phyloP scores from a whole-genome alignment of 2,329 filamentous ascomycete species.

The Sclerotinia subarctica region DNA sequence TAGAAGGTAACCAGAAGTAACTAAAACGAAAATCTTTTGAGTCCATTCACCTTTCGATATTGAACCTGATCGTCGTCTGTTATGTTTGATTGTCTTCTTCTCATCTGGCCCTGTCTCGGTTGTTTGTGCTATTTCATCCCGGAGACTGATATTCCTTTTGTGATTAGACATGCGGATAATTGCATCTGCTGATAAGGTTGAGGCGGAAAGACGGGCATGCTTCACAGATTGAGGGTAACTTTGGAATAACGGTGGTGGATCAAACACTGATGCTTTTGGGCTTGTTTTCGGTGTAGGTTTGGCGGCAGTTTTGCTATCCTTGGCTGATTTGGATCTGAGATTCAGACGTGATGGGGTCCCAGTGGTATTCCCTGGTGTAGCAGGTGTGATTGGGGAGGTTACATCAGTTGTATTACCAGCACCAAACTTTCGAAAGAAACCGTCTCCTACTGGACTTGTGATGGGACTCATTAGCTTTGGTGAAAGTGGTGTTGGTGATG shows the following conservation, averaged over 20 bases:
- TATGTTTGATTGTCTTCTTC: constrained; percentile 42
- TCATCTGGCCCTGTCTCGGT: constrained; percentile 26
- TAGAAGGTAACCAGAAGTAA: constrained; percentile 66
- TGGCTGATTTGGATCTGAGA: constrained; percentile 29
- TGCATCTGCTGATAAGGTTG: constrained; percentile 64
- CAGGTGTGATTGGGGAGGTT: constrained; percentile 24
- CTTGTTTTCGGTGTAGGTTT: constrained; percentile 25
- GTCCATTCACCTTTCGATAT: constrained; percentile 57
- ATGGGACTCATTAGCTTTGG: constrained; percentile 25
- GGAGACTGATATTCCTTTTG: constrained; percentile 47
- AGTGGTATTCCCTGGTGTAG: constrained; percentile 21
- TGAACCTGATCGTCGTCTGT: constrained; percentile 38
- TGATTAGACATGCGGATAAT: constrained; percentile 59
- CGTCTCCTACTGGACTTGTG: constrained; percentile 25
- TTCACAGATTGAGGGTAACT: constrained; percentile 82
- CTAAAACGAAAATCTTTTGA: constrained; percentile 69
- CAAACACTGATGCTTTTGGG: constrained; percentile 47
- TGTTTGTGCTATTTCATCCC: constrained; percentile 39
- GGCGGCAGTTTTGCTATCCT: constrained; percentile 26
- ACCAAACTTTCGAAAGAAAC: constrained; percentile 21
- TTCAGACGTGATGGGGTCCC: constrained; percentile 31
- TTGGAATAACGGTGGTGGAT: constrained; percentile 76
- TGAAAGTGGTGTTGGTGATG: constrained; percentile 17
- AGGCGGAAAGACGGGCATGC: constrained; percentile 66
- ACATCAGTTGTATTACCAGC: constrained; percentile 21